Evolutionary conservation across 352 stramenopile genomes (phyloP), one percentile per base, ranked within the genome.

Genomic region (Phytophthora pinifolia): DNA sequence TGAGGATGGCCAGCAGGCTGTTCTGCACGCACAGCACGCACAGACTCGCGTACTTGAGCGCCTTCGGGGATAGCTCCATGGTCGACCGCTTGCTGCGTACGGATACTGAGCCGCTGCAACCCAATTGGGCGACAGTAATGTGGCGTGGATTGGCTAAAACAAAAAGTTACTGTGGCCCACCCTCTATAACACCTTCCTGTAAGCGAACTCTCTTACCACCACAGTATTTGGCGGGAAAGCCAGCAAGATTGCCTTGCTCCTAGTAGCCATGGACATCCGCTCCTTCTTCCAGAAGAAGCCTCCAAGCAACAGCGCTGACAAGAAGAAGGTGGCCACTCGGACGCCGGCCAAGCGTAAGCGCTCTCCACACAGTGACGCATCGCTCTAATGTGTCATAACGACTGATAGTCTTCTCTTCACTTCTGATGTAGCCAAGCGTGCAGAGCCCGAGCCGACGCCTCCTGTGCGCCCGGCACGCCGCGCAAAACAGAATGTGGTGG

Each of bases 11-110:
- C 48, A 90, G 53, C 14, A 88, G 63, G 17, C 76, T 88, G 67
- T 90, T 92, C 65, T 92, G 83, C 51, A 90, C 67, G 46, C 83
- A 92, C n/a, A 92, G 69, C 45, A 92, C 69, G 39, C 68, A 75
- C 15, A 92, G 74, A 56, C 83, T 92, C 53, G 65, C 67, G 42
- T 89, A 86, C 71, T 92, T 92, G 66, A 92, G 79, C 60, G 73
- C 68, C 46, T 67, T 60, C 49, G 46, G 56, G 42, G 65, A 66
- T 38, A 74, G 54, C 44, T 45, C 49, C 64, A 74, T 77, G 42
- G 35, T 17, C 18, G n/a, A 12, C 52, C 15, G 9, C 14, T 10
- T 14, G 10, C 25, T 14, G 17, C 29, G 48, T 43, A 50, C 22
- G 30, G 37, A 57, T 46, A 50, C 59, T 68, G 35, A 51, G 54